Conservation (phyloP, 805 yeast species). For the Saccharomycopsis capsularis region DNA sequence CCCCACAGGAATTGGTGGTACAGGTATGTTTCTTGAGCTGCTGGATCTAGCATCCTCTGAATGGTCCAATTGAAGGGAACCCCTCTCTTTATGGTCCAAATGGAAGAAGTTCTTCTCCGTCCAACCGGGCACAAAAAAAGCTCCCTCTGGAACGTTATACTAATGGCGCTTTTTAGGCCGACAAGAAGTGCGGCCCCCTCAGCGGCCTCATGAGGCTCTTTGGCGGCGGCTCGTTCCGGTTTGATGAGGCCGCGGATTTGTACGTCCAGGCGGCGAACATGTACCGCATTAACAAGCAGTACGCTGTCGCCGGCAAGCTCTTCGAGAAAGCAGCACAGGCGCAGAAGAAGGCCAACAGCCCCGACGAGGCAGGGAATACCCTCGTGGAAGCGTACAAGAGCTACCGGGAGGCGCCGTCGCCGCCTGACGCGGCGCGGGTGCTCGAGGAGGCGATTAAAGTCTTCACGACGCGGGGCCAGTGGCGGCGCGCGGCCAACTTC, state of each 20-base stretch:
- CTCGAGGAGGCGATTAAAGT: slow-evolving; percentile 71
- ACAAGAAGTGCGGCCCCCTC: slow-evolving; percentile 60
- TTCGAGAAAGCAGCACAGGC: slow-evolving; percentile 81
- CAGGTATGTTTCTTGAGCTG: too few relatives aligned
- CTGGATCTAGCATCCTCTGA: too few relatives aligned
- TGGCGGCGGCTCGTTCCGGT: slow-evolving; percentile 55
- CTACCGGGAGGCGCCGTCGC: slow-evolving; percentile 66
- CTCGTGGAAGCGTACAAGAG: slow-evolving; percentile 87
- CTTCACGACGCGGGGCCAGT: slow-evolving; percentile 87
- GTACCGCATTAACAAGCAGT: slow-evolving; percentile 70
- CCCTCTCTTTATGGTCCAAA: neutral
- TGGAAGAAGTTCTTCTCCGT: too few relatives aligned
- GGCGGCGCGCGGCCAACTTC: slow-evolving; percentile 89
- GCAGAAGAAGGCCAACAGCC: slow-evolving; percentile 65
- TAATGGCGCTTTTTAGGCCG: slow-evolving; percentile 57
- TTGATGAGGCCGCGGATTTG: slow-evolving; percentile 89
- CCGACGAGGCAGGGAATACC: slow-evolving; percentile 88
- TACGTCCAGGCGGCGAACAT: slow-evolving; percentile 91
- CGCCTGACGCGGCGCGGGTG: slow-evolving; percentile 69
- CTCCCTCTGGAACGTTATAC: too few relatives aligned
- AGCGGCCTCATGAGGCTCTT: slow-evolving; percentile 65
- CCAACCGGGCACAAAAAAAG: too few relatives aligned
- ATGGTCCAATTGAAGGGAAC: too few relatives aligned
- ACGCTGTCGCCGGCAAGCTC: slow-evolving; percentile 68
- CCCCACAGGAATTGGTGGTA: too few relatives aligned